Evolutionary conservation across 192 early-diverging fungal species (phyloP), one percentile per base, ranked within the genome.

Genomic region (Pilaira anomala): DNA sequence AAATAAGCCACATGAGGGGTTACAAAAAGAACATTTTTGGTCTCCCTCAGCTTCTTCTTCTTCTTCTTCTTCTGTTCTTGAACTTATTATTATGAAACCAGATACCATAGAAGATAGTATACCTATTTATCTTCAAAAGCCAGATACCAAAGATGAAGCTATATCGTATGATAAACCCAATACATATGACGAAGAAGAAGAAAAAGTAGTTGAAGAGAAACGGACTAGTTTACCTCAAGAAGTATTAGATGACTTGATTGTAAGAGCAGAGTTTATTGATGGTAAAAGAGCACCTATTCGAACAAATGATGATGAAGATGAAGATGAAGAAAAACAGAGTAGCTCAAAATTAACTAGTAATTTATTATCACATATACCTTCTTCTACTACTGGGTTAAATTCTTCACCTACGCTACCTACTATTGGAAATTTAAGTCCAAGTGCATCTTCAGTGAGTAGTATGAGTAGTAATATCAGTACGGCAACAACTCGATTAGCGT

Each of bases 161-260:
- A 53, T 62, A 22, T 33, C 65, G 13, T 73, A 73, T 51, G 65
- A 66, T 19, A 73, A 73, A 18, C 71, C 71, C 2, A 73, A 73
- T 41, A 60, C 71, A 3, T 58, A 63, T 45, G 71, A 73, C n/a
- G 65, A 63, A 0, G 46, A 52, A 3, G 14, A 46, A 22, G 16
- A 12, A 25, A 3, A 63, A 0, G 46, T 45, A 3, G 14, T 26
- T 14, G 16, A 12, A 25, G 4, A 1, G 18, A 24, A 42, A 11
- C 21, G 19, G 24, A 26, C 45, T 25, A 60, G 26, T 50, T 28
- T 57, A 50, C 48, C 48, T 18, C 29, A 44, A 48, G 25, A 60
- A 16, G 39, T 65, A 8, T 33, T 51, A 9, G 52, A 65, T 26
- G 63, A 65, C 41, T 18, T 54, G 24, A 44, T 65, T 29, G 39